These are phyloP conservation scores for Cercospora sp. DNA, from an alignment of 2,329 filamentous ascomycete genomes.

Conservation along the genomic window DNA sequence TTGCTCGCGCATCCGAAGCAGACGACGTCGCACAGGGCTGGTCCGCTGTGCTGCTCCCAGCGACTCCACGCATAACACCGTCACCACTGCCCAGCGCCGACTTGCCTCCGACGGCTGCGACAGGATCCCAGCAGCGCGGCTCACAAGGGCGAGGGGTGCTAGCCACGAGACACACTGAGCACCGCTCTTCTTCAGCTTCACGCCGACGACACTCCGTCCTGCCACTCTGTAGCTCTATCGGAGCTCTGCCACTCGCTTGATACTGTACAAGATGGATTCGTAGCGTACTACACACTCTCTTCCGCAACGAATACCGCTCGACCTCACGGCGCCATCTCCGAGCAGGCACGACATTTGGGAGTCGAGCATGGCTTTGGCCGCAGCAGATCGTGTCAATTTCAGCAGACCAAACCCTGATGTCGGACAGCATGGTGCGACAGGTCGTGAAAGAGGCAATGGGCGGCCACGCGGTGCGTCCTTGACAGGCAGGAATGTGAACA, in stretches of 20 bases:
- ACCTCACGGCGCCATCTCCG: not conserved
- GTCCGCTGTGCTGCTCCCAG: not conserved
- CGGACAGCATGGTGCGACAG: constrained; percentile 15
- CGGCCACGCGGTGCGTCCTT: constrained; percentile 18
- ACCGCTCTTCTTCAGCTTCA: not conserved
- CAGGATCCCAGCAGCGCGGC: constrained; percentile 2
- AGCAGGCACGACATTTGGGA: not conserved
- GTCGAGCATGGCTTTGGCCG: constrained; percentile 25
- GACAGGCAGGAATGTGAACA: constrained; percentile 15
- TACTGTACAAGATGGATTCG: constrained; percentile 15
- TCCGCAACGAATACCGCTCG: not conserved
- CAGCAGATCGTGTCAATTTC: constrained; percentile 25
- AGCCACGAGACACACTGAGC: not conserved
- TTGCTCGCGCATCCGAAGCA: not conserved
- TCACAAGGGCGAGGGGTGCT: not conserved
- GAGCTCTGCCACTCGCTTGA: constrained; percentile 20
- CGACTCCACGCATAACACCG: not conserved
- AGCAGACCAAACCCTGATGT: constrained; percentile 13
- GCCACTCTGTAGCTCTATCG: constrained; percentile 12
- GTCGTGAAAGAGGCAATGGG: constrained; percentile 14
- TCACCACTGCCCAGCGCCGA: not conserved
- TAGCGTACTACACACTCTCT: not conserved
- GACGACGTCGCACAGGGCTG: not conserved
- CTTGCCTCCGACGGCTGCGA: not conserved
- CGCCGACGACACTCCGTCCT: not conserved